A percentile compares a stretch with the other conserved stretches of the same genome.
Conservation (phyloP, 495 filamentous ascomycete genomes). For the Aspergillus cavernicola region DNA sequence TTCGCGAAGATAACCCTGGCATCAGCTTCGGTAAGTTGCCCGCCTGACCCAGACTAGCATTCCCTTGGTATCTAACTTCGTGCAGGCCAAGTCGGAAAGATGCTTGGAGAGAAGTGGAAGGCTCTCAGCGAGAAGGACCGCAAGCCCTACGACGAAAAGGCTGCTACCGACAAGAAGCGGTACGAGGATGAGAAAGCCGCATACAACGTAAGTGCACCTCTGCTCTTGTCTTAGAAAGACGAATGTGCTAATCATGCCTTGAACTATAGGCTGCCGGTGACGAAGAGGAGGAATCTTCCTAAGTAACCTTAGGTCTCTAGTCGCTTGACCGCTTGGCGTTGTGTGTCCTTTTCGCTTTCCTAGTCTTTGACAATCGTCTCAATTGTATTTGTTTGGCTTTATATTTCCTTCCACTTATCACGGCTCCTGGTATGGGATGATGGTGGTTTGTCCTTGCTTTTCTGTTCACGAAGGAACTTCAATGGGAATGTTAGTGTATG, state of each 20-base stretch:
- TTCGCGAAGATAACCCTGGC: constrained; percentile 96
- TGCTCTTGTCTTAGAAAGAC: background rate
- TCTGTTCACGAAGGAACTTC: constrained; percentile 35
- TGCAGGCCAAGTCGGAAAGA: constrained; percentile 92
- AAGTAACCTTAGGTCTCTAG: constrained; percentile 27
- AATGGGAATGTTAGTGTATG: constrained; percentile 34
- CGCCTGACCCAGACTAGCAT: background rate
- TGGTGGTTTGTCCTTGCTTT: constrained; percentile 43
- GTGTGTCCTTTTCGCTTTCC: constrained; percentile 23
- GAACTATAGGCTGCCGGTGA: constrained; percentile 31
- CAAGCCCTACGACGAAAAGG: constrained; percentile 91
- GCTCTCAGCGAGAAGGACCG: constrained; percentile 83
- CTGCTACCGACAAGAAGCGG: constrained; percentile 93
- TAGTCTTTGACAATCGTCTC: constrained; percentile 32
- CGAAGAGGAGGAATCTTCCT: constrained; percentile 53
- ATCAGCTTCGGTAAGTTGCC: constrained; percentile 81
- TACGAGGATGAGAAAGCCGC: constrained; percentile 95
- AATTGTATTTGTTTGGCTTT: constrained; percentile 23
- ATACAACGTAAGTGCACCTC: constrained; percentile 64
- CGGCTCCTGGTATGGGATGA: constrained; percentile 41
- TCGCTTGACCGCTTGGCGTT: constrained; percentile 34
- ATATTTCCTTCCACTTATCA: constrained; percentile 32
- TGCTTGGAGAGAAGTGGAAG: constrained; percentile 98
- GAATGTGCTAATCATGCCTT: background rate
- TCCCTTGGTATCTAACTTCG: constrained; percentile 16